Evolutionary conservation across 768 basidiomycete genomes (phyloP).

Genomic region (Cystobasidium onofrii): DNA sequence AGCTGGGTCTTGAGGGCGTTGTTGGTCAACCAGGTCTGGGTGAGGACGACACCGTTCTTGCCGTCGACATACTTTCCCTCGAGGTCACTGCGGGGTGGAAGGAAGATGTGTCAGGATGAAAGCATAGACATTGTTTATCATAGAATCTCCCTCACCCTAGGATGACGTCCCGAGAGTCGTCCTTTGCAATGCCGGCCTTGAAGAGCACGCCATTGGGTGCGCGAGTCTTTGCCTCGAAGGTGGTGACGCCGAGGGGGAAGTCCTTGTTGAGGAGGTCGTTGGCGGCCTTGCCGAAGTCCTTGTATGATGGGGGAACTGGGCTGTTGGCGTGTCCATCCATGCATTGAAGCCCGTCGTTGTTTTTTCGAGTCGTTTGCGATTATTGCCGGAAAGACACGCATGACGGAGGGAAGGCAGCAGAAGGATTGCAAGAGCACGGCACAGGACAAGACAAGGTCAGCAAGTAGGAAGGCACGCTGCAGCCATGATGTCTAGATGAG

Average conservation of each 20-base stretch:
- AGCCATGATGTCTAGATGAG: no score
- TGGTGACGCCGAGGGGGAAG: slow-evolving; percentile 62
- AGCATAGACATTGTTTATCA: not conserved
- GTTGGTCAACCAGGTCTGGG: slow-evolving; percentile 88
- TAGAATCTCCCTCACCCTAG: slow-evolving; percentile 47
- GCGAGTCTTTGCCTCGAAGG: slow-evolving; percentile 50
- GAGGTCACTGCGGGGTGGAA: slow-evolving; percentile 54
- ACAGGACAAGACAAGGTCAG: not conserved
- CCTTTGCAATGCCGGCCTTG: slow-evolving; percentile 70
- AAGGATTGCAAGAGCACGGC: not conserved
- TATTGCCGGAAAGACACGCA: not conserved
- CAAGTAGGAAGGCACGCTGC: not conserved
- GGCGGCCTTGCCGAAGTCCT: slow-evolving; percentile 28
- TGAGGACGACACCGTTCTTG: slow-evolving; percentile 87
- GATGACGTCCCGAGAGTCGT: slow-evolving; percentile 66
- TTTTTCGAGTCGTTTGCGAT: no score
- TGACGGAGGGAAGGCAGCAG: not conserved
- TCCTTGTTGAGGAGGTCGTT: slow-evolving; percentile 70
- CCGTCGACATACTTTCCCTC: slow-evolving; percentile 88
- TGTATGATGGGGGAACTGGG: slow-evolving; percentile 28
- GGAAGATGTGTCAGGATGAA: not conserved
- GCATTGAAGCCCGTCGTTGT: not conserved
- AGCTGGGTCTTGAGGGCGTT: slow-evolving; percentile 85
- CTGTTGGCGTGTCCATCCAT: not conserved
- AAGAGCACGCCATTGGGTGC: slow-evolving; percentile 71